Evolutionary conservation across 2,329 filamentous ascomycete genomes (phyloP), one percentile per base, ranked within the genome.

Genomic region (Colletotrichum higginsianum): DNA sequence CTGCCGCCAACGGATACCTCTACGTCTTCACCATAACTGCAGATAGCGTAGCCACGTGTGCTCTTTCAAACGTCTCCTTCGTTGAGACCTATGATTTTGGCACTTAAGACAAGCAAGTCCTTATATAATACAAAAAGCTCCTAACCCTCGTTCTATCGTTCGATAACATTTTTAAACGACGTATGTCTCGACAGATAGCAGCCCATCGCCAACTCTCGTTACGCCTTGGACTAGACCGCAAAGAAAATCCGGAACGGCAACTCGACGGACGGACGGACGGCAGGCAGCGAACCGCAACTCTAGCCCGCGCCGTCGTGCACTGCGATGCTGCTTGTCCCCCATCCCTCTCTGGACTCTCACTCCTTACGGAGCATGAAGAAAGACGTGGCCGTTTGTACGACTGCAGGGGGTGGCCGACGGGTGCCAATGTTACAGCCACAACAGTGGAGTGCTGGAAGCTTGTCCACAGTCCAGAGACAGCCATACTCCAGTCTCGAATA

Each of bases 381-480:
- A 40, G 44, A 38, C 4, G 26, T 23, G 40, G 52, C 52, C 18
- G 52, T 26, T 6, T 38, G 18, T 18, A 50, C 46, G 21, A 30
- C 9, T 23, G 40, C 62, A 47, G 26, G 62, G 40, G 53, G 53
- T 35, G 35, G 30, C 30, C 42, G 44, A 63, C 44, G 16, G 66
- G 35, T 67, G 58, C 30, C 42, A 57, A 44, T 62, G 58, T 67
- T 49, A 69, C 66, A 66, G 46, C 66, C 56, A 56, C 67, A 26
- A 56, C 49, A 56, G 63, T 61, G 61, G 55, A 66, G n/a, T 47
- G 55, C 49, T 42, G 21, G 56, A 70, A 66, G 67, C 67, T 70
- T 70, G 62, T 60, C 42, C 23, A 58, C 66, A 55, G n/a, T 52
- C 35, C 44, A 61, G 35, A 52, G 35, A 55, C 53, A 15, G 30